Evolutionary conservation across 1,284 basidiomycete genomes (phyloP).

Genomic region (Ceratobasidium sp.): DNA sequence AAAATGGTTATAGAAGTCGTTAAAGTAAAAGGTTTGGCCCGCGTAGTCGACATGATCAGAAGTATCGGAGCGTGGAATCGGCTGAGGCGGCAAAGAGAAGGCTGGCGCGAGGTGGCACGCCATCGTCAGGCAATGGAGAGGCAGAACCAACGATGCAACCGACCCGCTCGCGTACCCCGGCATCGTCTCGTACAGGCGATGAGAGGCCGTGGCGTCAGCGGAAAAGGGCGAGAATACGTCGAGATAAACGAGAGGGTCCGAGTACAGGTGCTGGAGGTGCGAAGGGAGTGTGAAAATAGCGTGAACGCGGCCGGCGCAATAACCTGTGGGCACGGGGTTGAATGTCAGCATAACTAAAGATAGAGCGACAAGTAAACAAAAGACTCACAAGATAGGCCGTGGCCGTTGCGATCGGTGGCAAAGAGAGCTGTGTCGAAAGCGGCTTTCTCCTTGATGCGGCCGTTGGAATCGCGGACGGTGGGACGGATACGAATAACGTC

Average conservation of each 20-base stretch:
- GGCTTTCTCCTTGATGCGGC: background rate
- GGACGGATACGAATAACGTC: conserved; percentile 6
- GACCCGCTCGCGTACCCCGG: background rate
- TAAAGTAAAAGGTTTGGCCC: background rate
- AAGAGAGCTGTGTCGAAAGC: background rate
- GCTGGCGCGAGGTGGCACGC: conserved; percentile 1
- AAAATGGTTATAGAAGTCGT: background rate
- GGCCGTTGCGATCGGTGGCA: background rate
- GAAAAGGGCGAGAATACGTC: conserved; percentile 4
- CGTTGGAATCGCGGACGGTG: background rate
- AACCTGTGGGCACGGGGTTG: background rate
- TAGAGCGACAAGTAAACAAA: no score
- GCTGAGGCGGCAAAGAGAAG: background rate
- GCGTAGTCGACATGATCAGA: background rate
- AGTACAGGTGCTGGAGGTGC: background rate
- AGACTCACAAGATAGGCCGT: background rate
- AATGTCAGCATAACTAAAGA: no score
- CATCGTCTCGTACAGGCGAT: background rate
- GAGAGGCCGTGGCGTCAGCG: background rate
- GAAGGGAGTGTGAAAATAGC: conserved; percentile 5
- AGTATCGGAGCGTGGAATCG: background rate
- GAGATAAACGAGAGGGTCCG: conserved; percentile 2
- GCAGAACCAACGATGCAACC: background rate
- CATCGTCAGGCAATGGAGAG: background rate
- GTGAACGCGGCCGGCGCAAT: conserved; percentile 4